phyloP scores from a whole-genome alignment of 345 rosid genomes.

The Murraya koenigii region DNA sequence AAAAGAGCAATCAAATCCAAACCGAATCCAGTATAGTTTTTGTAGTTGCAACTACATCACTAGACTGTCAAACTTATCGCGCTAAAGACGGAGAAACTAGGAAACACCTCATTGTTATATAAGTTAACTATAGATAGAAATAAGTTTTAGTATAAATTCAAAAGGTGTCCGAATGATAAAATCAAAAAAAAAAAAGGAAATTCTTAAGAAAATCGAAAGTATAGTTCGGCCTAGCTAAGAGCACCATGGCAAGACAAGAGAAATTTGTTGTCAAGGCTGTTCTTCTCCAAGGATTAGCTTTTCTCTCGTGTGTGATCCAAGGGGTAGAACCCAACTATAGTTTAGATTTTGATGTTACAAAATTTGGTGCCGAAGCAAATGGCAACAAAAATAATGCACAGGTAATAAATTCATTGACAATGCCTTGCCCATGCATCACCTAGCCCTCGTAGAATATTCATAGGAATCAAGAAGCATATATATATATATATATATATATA shows the following conservation, averaged over 20 bases:
- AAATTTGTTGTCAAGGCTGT: conserved; percentile 20
- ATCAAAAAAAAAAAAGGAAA: too few species aligned
- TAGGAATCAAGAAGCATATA: neutral
- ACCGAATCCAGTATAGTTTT: neutral
- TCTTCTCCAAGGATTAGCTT: conserved; percentile 18
- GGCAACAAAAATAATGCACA: conserved; percentile 32
- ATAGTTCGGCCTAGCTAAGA: neutral
- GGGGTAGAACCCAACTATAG: conserved; percentile 11
- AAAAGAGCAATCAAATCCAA: too few species aligned
- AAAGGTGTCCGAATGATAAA: too few species aligned
- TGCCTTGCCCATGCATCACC: neutral
- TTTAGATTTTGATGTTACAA: conserved; percentile 31
- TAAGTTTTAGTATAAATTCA: too few species aligned
- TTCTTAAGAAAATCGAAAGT: neutral
- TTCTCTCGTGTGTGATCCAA: conserved; percentile 37
- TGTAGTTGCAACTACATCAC: neutral
- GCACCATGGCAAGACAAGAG: conserved; percentile 39
- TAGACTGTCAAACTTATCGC: neutral
- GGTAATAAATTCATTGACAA: conserved; percentile 11
- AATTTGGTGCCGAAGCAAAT: conserved; percentile 39
- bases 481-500: too few species aligned
- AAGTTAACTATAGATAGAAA: neutral
- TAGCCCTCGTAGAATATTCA: neutral
- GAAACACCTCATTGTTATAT: neutral
- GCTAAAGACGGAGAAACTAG: neutral